Conservation (phyloP, 179 eudicot species). For the Carnegiea gigantea region DNA sequence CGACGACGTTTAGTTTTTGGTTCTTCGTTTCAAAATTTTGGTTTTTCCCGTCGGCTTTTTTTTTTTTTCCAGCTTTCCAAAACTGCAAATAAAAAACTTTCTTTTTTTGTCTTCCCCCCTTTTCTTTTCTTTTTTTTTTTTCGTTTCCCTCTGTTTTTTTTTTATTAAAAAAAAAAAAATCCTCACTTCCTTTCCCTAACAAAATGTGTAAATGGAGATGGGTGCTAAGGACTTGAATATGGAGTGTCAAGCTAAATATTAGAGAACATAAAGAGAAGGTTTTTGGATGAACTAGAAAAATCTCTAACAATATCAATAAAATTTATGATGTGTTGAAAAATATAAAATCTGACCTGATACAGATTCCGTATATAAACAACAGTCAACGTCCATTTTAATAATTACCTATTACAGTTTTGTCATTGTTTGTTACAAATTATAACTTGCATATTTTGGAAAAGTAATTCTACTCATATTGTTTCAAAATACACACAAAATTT, state of each 20-base stretch:
- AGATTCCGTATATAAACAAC: no score
- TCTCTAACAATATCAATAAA: neutral
- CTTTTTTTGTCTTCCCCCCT: neutral
- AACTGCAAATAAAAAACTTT: conserved; percentile 9
- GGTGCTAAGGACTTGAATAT: no score
- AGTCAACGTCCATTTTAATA: no score
- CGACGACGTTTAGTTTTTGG: conserved; percentile 4
- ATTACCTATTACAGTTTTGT: no score
- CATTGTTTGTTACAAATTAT: no score
- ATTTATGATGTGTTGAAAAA: neutral
- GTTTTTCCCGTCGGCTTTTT: conserved; percentile 1
- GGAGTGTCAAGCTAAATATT: no score
- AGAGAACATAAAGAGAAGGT: no score
- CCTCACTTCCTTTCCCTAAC: neutral
- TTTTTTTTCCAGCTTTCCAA: conserved; percentile 13
- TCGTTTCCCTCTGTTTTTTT: neutral
- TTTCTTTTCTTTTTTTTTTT: neutral
- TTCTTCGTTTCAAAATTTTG: conserved; percentile 16
- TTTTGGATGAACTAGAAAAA: neutral
- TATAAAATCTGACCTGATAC: no score
- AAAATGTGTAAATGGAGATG: no score
- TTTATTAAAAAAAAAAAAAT: no score
- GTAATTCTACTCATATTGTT: no score
- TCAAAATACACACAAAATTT: neutral
- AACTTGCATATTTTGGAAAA: no score